A percentile compares a stretch with the other conserved stretches of the same genome.
Evolutionary conservation across 495 filamentous ascomycete species (phyloP).

Genomic region (Thermochaetoides thermophila): DNA sequence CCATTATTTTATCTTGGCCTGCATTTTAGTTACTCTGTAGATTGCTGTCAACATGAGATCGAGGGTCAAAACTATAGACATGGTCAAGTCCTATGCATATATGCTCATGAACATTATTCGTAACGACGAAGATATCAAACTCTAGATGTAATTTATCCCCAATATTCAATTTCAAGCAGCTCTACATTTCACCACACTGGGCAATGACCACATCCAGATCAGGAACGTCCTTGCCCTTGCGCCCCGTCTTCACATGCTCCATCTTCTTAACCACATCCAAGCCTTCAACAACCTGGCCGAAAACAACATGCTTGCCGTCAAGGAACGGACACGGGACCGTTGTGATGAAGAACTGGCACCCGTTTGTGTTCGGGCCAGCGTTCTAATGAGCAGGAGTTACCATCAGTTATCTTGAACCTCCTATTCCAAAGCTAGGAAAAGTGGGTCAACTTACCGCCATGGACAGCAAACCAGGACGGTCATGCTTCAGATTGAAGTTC

Average conservation of each 20-base stretch:
- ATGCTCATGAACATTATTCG: no score
- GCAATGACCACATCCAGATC: constrained; percentile 72
- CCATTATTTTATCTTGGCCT: no score
- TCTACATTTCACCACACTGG: constrained; percentile 82
- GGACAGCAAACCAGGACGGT: constrained; percentile 61
- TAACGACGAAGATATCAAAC: no score
- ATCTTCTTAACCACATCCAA: constrained; percentile 81
- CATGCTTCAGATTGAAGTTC: constrained; percentile 71
- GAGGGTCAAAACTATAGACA: no score
- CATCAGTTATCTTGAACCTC: neutral
- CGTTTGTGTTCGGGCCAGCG: constrained; percentile 84
- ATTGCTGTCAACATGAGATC: no score
- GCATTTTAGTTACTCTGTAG: no score
- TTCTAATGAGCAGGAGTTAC: no score
- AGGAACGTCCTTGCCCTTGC: constrained; percentile 59
- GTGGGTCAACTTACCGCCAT: constrained; percentile 63
- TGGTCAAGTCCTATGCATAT: no score
- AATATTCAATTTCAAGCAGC: no score
- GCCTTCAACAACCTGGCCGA: constrained; percentile 79
- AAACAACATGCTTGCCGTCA: constrained; percentile 92
- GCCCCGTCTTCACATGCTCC: constrained; percentile 68
- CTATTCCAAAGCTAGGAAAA: neutral
- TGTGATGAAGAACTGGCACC: constrained; percentile 95
- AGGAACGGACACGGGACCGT: constrained; percentile 73
- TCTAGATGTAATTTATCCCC: no score